Evolutionary conservation across 371 early-diverging fungal species (phyloP).

Genomic region (Lichtheimia ramosa): DNA sequence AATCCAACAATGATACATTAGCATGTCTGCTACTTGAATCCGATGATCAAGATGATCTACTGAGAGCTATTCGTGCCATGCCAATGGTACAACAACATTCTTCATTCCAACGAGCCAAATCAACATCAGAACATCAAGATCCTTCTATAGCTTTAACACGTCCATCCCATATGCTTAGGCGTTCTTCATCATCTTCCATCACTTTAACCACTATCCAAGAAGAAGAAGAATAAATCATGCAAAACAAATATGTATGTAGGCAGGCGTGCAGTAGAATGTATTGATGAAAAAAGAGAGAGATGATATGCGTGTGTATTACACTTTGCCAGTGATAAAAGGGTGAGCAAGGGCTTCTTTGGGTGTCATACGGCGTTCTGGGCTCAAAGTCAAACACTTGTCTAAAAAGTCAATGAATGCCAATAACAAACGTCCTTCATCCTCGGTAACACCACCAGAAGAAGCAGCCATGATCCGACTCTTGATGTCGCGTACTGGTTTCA

Average conservation of each 20-base stretch:
- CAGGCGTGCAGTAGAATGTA: slow-evolving; percentile 1
- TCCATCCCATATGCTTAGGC: not conserved
- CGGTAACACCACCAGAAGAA: slow-evolving; percentile 40
- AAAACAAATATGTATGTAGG: not conserved
- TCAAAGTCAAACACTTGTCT: slow-evolving; percentile 80
- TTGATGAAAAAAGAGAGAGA: not conserved
- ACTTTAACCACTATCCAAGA: no score
- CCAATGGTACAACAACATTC: not conserved
- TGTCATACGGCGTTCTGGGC: slow-evolving; percentile 91
- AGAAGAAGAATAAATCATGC: no score
- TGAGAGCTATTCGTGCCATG: not conserved
- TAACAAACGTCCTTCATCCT: slow-evolving; percentile 53
- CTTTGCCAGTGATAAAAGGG: slow-evolving; percentile 77
- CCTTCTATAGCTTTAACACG: not conserved
- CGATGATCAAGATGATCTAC: not conserved
- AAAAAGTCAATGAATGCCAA: slow-evolving; percentile 80
- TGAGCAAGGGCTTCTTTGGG: slow-evolving; percentile 90
- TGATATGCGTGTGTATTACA: not conserved
- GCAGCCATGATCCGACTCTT: slow-evolving; percentile 64
- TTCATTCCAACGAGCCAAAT: not conserved
- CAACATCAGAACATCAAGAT: not conserved
- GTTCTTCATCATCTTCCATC: no score
- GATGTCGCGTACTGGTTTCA: slow-evolving; percentile 73
- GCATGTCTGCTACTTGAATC: no score
- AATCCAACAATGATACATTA: no score